phyloP scores from a whole-genome alignment of 2,329 filamentous ascomycete genomes.

The Colletotrichum scovillei region DNA sequence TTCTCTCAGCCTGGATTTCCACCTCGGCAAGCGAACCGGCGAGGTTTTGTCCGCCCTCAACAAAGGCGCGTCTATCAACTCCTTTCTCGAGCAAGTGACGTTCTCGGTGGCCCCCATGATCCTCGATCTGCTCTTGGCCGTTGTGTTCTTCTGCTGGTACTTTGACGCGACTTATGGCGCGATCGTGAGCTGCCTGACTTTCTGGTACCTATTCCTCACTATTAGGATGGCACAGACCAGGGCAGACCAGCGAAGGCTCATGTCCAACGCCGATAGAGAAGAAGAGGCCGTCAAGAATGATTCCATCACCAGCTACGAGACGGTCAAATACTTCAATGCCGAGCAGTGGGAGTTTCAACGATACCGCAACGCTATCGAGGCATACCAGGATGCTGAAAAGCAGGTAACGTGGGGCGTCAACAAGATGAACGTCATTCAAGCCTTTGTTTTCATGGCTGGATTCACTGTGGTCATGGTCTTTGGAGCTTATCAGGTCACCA shows the following conservation, averaged over 20 bases:
- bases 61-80: conserved; percentile 96
- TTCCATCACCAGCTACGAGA: conserved; percentile 98
- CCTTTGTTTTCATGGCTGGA: conserved; percentile 82
- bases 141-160: conserved; percentile 80
- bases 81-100: conserved; percentile 94
- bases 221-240: conserved; percentile 95
- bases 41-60: conserved; percentile 95
- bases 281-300: conserved; percentile 99
- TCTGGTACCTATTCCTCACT: conserved; percentile 96
- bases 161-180: conserved; percentile 85
- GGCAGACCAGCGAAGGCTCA: conserved; percentile 88
- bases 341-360: conserved; percentile 82
- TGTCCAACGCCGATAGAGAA: conserved; percentile 94
- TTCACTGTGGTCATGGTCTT: conserved; percentile 78
- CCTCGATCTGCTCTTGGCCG: conserved; percentile 86
- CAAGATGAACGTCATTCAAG: conserved; percentile 84
- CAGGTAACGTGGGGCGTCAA: conserved; percentile 82
- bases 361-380: conserved; percentile 76
- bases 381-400: conserved; percentile 80
- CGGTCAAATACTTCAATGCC: conserved; percentile 91
- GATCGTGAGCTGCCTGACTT: conserved; percentile 89
- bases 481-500: conserved; percentile 81
- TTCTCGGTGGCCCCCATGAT: conserved; percentile 97
- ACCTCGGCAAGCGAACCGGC: conserved; percentile 94
- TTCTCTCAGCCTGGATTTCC: conserved; percentile 93